Evolutionary conservation across 129 eudicot genomes (phyloP).

Genomic region (Mikania micrantha): DNA sequence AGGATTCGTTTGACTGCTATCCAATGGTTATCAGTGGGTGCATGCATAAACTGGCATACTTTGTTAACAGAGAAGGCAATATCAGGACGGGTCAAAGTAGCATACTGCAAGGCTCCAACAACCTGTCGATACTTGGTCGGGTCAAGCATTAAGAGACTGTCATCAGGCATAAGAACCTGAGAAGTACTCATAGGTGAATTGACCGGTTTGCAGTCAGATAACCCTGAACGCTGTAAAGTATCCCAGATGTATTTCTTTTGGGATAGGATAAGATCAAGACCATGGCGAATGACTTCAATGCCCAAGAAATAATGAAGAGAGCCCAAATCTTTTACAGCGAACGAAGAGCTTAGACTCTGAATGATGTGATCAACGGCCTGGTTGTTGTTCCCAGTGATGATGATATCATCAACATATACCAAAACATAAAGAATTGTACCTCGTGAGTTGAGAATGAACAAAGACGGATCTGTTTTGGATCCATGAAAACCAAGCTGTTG

Average conservation of each 20-base stretch:
- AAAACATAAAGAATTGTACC: not conserved
- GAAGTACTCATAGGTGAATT: not conserved
- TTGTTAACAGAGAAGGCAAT: no score
- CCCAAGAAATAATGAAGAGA: not conserved
- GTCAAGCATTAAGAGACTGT: not conserved
- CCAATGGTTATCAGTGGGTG: not conserved
- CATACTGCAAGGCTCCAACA: not conserved
- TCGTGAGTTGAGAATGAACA: not conserved
- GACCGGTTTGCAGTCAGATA: not conserved
- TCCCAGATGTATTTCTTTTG: not conserved
- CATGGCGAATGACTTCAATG: not conserved
- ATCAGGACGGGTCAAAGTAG: not conserved
- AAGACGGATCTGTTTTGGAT: not conserved
- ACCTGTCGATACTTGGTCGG: no score
- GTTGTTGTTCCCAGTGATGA: not conserved
- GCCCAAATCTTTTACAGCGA: no score
- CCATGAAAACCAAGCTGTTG: not conserved
- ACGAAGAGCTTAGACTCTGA: not conserved
- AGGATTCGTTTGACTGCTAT: not conserved
- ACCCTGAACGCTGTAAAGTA: not conserved
- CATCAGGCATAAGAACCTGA: not conserved
- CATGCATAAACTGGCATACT: no score
- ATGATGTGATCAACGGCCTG: not conserved
- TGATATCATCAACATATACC: not conserved
- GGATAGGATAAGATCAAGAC: not conserved